These are phyloP conservation scores for Eremothecium coryli DNA, from an alignment of 1,139 yeast genomes.

Conservation along the genomic window DNA sequence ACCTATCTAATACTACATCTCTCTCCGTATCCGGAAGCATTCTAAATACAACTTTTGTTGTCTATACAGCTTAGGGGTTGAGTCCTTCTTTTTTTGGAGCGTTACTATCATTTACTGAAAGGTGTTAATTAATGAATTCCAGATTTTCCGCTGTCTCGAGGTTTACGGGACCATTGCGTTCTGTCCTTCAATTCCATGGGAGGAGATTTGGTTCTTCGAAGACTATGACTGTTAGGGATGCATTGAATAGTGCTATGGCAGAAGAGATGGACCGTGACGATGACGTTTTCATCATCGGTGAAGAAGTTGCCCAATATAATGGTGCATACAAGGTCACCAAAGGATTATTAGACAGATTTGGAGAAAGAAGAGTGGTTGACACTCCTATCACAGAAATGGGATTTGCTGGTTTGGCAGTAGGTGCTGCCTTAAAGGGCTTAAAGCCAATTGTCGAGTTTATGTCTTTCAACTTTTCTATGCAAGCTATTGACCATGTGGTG, in stretches of 20 bases:
- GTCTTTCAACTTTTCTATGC: conserved; percentile 99
- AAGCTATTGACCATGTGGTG: conserved; percentile 94
- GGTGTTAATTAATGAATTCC: conserved; percentile 7
- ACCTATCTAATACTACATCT: too few relatives aligned
- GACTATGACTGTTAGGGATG: conserved; percentile 91
- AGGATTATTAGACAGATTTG: conserved; percentile 92
- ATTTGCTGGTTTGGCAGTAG: conserved; percentile 93
- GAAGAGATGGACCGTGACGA: conserved; percentile 97
- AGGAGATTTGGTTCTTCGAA: conserved; percentile 37
- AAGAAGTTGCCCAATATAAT: conserved; percentile 97
- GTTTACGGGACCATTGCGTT: conserved; percentile 2
- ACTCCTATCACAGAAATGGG: conserved; percentile 99
- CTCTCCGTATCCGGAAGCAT: not conserved
- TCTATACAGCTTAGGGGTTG: too few relatives aligned
- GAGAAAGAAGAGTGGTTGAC: conserved; percentile 92
- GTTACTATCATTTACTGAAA: too few relatives aligned
- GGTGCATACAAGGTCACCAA: conserved; percentile 98
- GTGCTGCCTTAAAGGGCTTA: conserved; percentile 94
- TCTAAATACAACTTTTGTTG: not conserved
- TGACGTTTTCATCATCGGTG: conserved; percentile 92
- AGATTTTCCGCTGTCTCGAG: conserved; percentile 7
- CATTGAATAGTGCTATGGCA: conserved; percentile 87
- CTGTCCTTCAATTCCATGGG: conserved; percentile 5
- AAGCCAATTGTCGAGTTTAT: conserved; percentile 97
- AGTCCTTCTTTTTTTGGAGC: too few relatives aligned